Evolutionary conservation across 2,329 filamentous ascomycete genomes (phyloP).

Genomic region (Dissoconium aciculare): DNA sequence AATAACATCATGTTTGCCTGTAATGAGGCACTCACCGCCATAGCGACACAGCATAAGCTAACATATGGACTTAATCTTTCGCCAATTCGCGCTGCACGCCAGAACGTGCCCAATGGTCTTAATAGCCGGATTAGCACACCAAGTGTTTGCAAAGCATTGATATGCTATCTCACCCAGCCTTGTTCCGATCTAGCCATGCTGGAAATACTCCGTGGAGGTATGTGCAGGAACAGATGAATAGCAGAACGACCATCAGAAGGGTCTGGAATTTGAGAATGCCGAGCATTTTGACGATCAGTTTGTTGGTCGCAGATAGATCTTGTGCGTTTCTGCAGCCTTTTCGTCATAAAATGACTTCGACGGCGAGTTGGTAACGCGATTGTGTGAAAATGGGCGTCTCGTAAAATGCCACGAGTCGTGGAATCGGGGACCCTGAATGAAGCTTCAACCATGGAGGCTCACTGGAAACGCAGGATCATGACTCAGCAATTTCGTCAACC

Average conservation of each 20-base stretch:
- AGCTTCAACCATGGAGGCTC: no score
- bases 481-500: no score
- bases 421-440: no score
- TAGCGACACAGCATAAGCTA: conserved; percentile 78
- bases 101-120: conserved; percentile 58
- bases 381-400: no score
- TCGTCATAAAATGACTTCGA: no score
- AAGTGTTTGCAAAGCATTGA: neutral
- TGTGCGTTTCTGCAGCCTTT: no score
- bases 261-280: conserved; percentile 99
- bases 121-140: neutral
- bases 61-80: conserved; percentile 92
- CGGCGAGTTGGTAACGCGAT: no score
- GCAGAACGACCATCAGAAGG: conserved; percentile 80
- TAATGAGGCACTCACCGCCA: conserved; percentile 56
- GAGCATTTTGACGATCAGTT: conserved; percentile 49
- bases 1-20: neutral
- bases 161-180: conserved; percentile 57
- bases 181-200: conserved; percentile 79
- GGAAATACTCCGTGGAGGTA: conserved; percentile 88
- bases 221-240: conserved; percentile 89
- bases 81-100: conserved; percentile 87
- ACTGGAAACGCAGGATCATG: no score
- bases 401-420: no score
- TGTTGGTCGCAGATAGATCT: no score